These are phyloP conservation scores for Pleurotus ostreatus DNA, from an alignment of 768 basidiomycete species.

Conservation along the genomic window DNA sequence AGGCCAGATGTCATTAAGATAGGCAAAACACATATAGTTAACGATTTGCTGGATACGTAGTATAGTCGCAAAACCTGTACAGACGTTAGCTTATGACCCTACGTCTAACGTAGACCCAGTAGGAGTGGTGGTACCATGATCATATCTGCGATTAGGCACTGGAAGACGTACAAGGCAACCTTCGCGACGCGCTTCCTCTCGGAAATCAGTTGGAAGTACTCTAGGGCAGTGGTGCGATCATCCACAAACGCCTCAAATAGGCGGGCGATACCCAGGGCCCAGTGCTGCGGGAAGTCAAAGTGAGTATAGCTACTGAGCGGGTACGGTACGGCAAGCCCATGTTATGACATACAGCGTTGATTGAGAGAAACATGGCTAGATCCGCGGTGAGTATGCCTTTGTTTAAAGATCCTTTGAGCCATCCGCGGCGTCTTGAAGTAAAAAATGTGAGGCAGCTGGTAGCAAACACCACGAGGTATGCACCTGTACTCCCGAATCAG, in stretches of 20 bases:
- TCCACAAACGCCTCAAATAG: neutral
- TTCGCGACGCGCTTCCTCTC: neutral
- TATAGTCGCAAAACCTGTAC: neutral
- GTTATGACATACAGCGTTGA: neutral
- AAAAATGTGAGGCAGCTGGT: neutral
- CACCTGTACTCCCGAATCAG: neutral
- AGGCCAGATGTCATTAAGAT: neutral
- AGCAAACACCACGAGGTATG: neutral
- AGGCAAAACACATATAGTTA: neutral
- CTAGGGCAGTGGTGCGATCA: neutral
- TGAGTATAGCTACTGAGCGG: neutral
- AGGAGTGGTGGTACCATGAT: neutral
- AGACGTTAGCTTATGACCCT: neutral
- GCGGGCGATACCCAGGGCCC: neutral
- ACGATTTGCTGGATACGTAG: neutral
- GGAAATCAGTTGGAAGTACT: neutral
- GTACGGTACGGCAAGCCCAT: too few relatives aligned
- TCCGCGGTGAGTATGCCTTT: neutral
- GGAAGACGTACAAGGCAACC: neutral
- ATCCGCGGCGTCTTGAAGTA: neutral
- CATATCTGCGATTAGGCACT: neutral
- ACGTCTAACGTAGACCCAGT: neutral
- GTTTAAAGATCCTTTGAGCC: neutral
- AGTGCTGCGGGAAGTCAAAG: neutral
- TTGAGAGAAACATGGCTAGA: neutral